A percentile compares a stretch with the other conserved stretches of the same genome.
Evolutionary conservation across 2,329 filamentous ascomycete species (phyloP).

Genomic region (Colletotrichum sidae): DNA sequence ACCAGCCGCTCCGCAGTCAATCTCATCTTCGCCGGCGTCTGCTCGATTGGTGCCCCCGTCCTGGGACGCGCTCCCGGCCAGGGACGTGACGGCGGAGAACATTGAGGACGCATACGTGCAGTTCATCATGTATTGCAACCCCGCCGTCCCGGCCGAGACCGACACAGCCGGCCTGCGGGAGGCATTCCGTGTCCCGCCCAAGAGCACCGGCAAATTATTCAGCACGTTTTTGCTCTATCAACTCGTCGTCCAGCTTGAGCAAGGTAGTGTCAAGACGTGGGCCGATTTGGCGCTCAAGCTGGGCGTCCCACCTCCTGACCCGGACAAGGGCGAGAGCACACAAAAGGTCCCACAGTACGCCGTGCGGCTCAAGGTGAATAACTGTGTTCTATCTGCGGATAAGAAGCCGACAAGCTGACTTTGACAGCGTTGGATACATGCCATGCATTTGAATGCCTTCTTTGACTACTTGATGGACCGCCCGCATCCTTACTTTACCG

Average conservation of each 20-base stretch:
- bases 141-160: conserved; percentile 75
- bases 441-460: conserved; percentile 94
- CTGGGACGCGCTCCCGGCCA: conserved; percentile 66
- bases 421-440: conserved; percentile 89
- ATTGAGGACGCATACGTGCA: conserved; percentile 85
- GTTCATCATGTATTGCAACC: conserved; percentile 94
- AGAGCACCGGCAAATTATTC: conserved; percentile 89
- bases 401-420: conserved; percentile 14
- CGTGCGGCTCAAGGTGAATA: conserved; percentile 83
- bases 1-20: conserved; percentile 1
- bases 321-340: conserved; percentile 85
- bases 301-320: conserved; percentile 87
- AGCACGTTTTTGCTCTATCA: conserved; percentile 81
- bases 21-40: conserved; percentile 1
- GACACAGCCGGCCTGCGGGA: conserved; percentile 79
- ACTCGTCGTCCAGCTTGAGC: conserved; percentile 81
- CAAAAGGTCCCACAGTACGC: conserved; percentile 97
- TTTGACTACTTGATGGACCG: conserved; percentile 90
- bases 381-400: not conserved
- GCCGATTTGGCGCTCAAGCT: conserved; percentile 86
- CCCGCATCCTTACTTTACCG: conserved; percentile 81
- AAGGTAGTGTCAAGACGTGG: conserved; percentile 91
- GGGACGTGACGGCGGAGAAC: conserved; percentile 73
- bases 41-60: not conserved
- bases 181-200: conserved; percentile 82